A percentile compares a stretch with the other conserved stretches of the same genome.
Conservation (phyloP, 495 filamentous ascomycete species). For the Durotheca rogersii region DNA sequence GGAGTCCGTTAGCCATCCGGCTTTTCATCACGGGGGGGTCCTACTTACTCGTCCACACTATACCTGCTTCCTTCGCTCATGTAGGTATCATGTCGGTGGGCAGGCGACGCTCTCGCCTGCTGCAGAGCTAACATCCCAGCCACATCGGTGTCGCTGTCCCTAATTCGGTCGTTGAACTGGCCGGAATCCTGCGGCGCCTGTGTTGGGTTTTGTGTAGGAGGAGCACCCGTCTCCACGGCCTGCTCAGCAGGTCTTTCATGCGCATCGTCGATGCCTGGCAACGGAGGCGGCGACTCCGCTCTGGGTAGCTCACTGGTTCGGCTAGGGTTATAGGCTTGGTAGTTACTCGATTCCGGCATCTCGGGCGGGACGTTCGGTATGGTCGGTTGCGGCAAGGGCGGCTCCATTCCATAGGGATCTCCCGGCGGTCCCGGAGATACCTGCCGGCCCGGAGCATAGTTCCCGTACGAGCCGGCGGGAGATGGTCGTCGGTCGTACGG, state of each 20-base stretch:
- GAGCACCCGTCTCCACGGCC: conserved; percentile 80
- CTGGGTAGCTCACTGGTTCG: conserved; percentile 44
- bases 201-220: conserved; percentile 56
- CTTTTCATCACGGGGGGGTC: not conserved
- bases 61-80: conserved; percentile 68
- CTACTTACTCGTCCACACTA: conserved; percentile 70
- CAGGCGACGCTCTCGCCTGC: conserved; percentile 49
- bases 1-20: conserved; percentile 25
- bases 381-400: conserved; percentile 29
- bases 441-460: conserved; percentile 37
- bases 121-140: conserved; percentile 69
- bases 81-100: conserved; percentile 44
- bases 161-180: conserved; percentile 50
- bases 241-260: conserved; percentile 55
- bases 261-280: conserved; percentile 53
- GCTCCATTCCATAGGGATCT: conserved; percentile 40
- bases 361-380: conserved; percentile 32
- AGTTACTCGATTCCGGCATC: conserved; percentile 31
- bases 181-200: conserved; percentile 43
- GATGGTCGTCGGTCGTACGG: conserved; percentile 51
- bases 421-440: conserved; percentile 38
- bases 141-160: conserved; percentile 68
- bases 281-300: conserved; percentile 64
- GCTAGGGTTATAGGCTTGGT: conserved; percentile 46
- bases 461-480: conserved; percentile 46